Evolutionary conservation across 73 alveolate species (phyloP).

Genomic region (Stentor roeselii): DNA sequence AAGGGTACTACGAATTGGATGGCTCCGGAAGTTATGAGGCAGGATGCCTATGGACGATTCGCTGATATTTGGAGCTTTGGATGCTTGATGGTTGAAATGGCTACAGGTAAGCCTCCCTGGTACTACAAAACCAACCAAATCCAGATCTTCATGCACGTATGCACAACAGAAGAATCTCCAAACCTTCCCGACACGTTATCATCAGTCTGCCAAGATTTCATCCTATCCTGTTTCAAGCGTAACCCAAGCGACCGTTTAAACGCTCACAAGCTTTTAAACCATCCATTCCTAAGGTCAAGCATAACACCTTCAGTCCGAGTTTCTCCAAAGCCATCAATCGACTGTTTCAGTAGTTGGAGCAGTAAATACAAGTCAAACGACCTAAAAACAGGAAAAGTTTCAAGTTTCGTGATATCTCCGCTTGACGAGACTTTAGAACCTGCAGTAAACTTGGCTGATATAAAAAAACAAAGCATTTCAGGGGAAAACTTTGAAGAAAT

Average conservation of each 20-base stretch:
- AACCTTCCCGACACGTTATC: slow-evolving; percentile 30
- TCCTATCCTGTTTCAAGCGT: slow-evolving; percentile 31
- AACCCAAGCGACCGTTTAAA: slow-evolving; percentile 38
- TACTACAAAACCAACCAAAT: slow-evolving; percentile 33
- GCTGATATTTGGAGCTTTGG: slow-evolving; percentile 96
- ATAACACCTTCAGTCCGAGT: not conserved
- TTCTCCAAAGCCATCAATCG: not conserved
- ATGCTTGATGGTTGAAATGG: slow-evolving; percentile 90
- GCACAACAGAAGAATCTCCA: slow-evolving; percentile 37
- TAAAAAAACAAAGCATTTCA: too few relatives aligned
- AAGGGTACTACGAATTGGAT: slow-evolving; percentile 94
- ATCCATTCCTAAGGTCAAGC: slow-evolving; percentile 24
- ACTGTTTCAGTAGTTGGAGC: not conserved
- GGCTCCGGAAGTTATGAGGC: slow-evolving; percentile 96
- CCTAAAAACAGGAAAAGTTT: not conserved
- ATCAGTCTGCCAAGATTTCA: slow-evolving; percentile 31
- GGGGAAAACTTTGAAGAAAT: not conserved
- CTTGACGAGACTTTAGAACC: not conserved
- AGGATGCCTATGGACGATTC: slow-evolving; percentile 69
- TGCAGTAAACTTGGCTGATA: not conserved
- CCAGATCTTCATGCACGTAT: slow-evolving; percentile 28
- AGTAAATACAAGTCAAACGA: not conserved
- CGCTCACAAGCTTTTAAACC: slow-evolving; percentile 32
- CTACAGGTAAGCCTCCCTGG: slow-evolving; percentile 89
- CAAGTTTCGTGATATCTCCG: not conserved